Conservation (phyloP, 139 green algal species). For the Closterium sp. region DNA sequence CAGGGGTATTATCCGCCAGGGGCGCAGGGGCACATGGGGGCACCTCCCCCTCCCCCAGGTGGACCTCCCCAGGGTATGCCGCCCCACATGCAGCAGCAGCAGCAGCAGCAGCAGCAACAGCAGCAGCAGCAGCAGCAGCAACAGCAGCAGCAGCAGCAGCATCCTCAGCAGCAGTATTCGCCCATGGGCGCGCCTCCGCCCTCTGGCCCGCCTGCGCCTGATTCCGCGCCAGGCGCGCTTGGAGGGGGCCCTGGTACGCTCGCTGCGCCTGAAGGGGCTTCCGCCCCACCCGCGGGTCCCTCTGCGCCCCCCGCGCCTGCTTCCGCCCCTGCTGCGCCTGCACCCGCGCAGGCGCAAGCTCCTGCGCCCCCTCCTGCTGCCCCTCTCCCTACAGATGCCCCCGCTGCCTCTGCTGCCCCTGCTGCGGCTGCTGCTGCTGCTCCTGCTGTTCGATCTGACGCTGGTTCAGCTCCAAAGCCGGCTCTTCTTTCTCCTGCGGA, state of each 20-base stretch:
- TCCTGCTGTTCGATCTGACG: not conserved
- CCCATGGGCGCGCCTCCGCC: not conserved
- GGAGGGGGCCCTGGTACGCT: too few species aligned
- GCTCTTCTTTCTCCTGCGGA: not conserved
- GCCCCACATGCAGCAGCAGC: conserved; percentile 19
- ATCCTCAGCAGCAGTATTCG: not conserved
- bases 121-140: conserved; percentile 10
- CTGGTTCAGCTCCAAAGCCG: not conserved
- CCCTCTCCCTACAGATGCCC: not conserved
- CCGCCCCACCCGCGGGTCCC: not conserved
- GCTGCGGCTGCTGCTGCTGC: not conserved
- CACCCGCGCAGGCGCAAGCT: not conserved
- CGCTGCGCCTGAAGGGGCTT: too few species aligned
- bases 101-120: not conserved
- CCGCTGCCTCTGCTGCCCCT: not conserved
- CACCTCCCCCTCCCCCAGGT: not conserved
- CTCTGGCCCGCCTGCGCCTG: not conserved
- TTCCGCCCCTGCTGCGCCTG: not conserved
- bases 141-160: not conserved
- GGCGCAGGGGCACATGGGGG: not conserved
- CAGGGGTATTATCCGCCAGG: conserved; percentile 16
- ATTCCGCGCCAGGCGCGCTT: not conserved
- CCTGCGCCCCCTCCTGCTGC: not conserved
- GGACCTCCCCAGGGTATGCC: conserved; percentile 3
- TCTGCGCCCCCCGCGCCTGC: not conserved